Evolutionary conservation across 495 filamentous ascomycete species (phyloP), one percentile per base, ranked within the genome.

Genomic region (Usnea hakonensis): DNA sequence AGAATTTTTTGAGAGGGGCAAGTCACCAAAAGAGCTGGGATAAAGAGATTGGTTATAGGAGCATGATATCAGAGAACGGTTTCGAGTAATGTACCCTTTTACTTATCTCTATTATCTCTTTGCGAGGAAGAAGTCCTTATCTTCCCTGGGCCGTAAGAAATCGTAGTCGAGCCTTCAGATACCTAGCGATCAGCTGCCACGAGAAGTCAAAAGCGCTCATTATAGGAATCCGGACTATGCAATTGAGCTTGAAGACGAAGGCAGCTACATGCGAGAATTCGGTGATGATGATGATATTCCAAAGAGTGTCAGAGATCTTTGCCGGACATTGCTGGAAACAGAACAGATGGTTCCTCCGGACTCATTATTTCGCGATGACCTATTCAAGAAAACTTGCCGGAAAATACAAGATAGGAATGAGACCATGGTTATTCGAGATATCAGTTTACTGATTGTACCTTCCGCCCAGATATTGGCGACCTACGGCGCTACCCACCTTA

Each of bases 261-360:
- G 71, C 14, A 75, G 72, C 64, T 80, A 71, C 55, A 78, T 79
- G 75, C n/a, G 17, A 55, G 7, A 57, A 74, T 57, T 75, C 61
- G 8, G 52, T 71, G 8, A 33, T 68, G 16, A n/a, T n/a, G n/a
- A n/a, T n/a, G 70, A 65, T 50, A 71, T 78, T 52, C 66, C 0
- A 26, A 69, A 32, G 60, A 37, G 56, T 77, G 70, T 58, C 67
- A 70, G 32, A 46, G 2, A n/a, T 3, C 19, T 68, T 53, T 77
- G 55, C 58, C 41, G 54, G 38, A 65, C n/a, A n/a, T 54, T 81
- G 2, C 70, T 79, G 33, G 26, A 62, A 7, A 54, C 23, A 11
- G 58, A 72, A n/a, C 69, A 76, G 61, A 44, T 36, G n/a, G 26
- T 72, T 55, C 74, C 74, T 46, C 14, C 65, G 26, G 67, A 74